These are phyloP conservation scores for Peronospora tabacina DNA, from an alignment of 352 stramenopile species.

Conservation along the genomic window DNA sequence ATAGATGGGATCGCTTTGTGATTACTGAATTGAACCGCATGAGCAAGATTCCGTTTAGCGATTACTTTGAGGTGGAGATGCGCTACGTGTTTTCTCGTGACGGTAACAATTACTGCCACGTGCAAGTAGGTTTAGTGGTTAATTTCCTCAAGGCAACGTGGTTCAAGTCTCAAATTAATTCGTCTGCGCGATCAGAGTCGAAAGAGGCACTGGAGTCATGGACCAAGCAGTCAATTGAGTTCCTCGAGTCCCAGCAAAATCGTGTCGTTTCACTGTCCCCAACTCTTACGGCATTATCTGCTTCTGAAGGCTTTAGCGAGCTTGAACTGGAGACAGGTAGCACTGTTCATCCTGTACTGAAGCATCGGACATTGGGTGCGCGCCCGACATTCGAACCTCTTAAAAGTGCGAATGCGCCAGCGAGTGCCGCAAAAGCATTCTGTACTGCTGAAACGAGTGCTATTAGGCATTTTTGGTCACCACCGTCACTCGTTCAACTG, in stretches of 20 bases:
- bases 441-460: background rate
- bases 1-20: conserved; percentile 52
- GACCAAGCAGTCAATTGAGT: conserved; percentile 43
- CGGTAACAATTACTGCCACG: conserved; percentile 66
- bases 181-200: conserved; percentile 59
- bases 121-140: conserved; percentile 58
- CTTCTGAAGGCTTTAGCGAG: conserved; percentile 19
- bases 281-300: conserved; percentile 12
- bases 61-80: conserved; percentile 82
- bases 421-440: background rate
- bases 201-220: conserved; percentile 62
- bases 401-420: conserved; percentile 2
- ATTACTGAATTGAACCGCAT: conserved; percentile 60
- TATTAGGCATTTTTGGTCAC: conserved; percentile 3
- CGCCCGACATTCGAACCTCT: conserved; percentile 3
- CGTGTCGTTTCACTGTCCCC: conserved; percentile 16
- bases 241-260: conserved; percentile 35
- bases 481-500: conserved; percentile 23
- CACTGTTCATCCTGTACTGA: conserved; percentile 10
- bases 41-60: conserved; percentile 68
- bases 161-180: conserved; percentile 82
- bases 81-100: conserved; percentile 71
- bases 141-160: conserved; percentile 78
- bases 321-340: conserved; percentile 16
- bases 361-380: conserved; percentile 7